phyloP scores from a whole-genome alignment of 768 basidiomycete species.

The Tricholomella constricta region DNA sequence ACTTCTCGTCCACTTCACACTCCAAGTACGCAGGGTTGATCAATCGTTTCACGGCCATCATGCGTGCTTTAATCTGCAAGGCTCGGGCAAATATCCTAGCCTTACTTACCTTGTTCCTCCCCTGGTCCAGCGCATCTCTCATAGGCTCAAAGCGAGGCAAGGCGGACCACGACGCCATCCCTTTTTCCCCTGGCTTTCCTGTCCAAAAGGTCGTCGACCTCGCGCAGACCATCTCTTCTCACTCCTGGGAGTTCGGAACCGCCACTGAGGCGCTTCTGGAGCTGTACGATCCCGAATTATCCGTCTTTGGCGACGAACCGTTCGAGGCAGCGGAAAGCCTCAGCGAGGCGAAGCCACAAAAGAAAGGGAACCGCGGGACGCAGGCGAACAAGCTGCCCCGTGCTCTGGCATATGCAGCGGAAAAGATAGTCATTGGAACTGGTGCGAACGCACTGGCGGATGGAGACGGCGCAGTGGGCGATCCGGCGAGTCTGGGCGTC shows the following conservation, averaged over 20 bases:
- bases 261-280: slow-evolving; percentile 11
- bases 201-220: slow-evolving; percentile 4
- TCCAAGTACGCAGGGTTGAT: background rate
- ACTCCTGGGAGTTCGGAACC: slow-evolving; percentile 14
- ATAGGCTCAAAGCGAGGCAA: background rate
- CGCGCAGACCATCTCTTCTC: slow-evolving; percentile 8
- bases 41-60: background rate
- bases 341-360: background rate
- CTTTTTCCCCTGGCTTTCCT: slow-evolving; percentile 4
- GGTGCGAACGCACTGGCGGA: slow-evolving; percentile 7
- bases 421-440: slow-evolving; percentile 18
- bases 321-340: slow-evolving; percentile 1
- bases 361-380: background rate
- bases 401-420: slow-evolving; percentile 7
- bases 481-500: slow-evolving; percentile 56
- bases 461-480: slow-evolving; percentile 46
- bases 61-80: background rate
- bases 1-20: background rate
- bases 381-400: background rate
- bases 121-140: background rate
- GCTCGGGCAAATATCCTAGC: background rate
- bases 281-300: slow-evolving; percentile 9
- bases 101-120: background rate
- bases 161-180: background rate
- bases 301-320: slow-evolving; percentile 6